Percentiles rank a stretch among this genome's conserved stretches.
phyloP scores from a whole-genome alignment of 208 protist species.

The Trypanosoma caninum region DNA sequence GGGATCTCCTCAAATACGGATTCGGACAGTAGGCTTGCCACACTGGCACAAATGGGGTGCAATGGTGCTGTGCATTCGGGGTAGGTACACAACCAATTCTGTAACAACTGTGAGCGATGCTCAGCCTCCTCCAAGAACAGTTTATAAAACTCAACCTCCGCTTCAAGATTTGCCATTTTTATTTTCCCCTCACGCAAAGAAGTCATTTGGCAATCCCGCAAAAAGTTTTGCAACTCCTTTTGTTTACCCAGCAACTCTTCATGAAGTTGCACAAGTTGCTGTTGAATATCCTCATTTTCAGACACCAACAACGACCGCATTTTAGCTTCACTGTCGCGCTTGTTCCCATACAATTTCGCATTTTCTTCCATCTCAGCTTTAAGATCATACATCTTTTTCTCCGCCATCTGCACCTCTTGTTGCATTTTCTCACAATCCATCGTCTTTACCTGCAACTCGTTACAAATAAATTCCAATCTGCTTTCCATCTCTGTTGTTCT shows the following conservation, averaged over 20 bases:
- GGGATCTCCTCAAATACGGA: slow-evolving; percentile 7
- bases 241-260: neutral
- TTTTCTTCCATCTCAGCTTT: slow-evolving; percentile 7
- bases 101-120: neutral
- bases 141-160: neutral
- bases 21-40: slow-evolving; percentile 12
- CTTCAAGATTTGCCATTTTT: slow-evolving; percentile 1
- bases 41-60: slow-evolving; percentile 4
- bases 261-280: slow-evolving; percentile 7
- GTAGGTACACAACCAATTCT: slow-evolving; percentile 5
- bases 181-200: slow-evolving; percentile 1
- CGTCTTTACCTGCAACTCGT: slow-evolving; percentile 1
- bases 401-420: neutral
- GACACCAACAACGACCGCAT: slow-evolving; percentile 3
- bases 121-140: slow-evolving; percentile 12
- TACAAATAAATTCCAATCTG: slow-evolving; percentile 4
- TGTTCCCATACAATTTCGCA: slow-evolving; percentile 3
- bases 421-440: slow-evolving; percentile 10
- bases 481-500: neutral
- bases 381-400: slow-evolving; percentile 7
- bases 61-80: neutral
- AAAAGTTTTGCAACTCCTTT: slow-evolving; percentile 18
- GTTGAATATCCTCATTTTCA: slow-evolving; percentile 13
- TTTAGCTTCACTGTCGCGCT: slow-evolving; percentile 11
- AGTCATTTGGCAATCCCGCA: neutral